Evolutionary conservation across 371 early-diverging fungal species (phyloP).

Genomic region (Apophysomyces sp.): DNA sequence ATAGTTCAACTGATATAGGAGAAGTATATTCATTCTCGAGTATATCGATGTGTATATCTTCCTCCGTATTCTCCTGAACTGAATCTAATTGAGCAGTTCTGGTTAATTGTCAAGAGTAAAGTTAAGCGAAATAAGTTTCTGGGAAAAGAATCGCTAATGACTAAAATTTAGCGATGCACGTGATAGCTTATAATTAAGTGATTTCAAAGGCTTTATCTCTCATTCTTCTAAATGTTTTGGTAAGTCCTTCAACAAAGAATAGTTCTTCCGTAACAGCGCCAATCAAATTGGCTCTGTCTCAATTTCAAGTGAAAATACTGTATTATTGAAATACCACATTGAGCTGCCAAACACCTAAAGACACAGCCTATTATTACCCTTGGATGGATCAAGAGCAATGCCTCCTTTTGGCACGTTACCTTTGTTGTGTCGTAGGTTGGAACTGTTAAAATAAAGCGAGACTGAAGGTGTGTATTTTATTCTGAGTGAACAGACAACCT

Average conservation of each 20-base stretch:
- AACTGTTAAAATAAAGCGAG: too few species aligned
- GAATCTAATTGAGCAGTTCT: constrained; percentile 5
- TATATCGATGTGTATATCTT: background rate
- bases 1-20: constrained; percentile 14
- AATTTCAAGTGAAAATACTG: too few species aligned
- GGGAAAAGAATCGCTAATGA: background rate
- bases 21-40: constrained; percentile 18
- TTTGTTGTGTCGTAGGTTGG: too few species aligned
- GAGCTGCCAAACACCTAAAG: too few species aligned
- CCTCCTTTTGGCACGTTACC: too few species aligned
- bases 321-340: too few species aligned
- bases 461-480: too few species aligned
- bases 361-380: too few species aligned
- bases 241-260: background rate
- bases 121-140: background rate
- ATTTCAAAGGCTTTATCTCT: background rate
- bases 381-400: too few species aligned
- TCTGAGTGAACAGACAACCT: too few species aligned
- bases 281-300: too few species aligned
- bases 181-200: background rate
- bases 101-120: background rate
- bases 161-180: background rate
- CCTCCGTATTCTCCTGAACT: constrained; percentile 2
- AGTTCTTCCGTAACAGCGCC: too few species aligned
- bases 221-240: background rate